phyloP scores from a whole-genome alignment of 345 rosid species.

The Sisymbrium altissimum region DNA sequence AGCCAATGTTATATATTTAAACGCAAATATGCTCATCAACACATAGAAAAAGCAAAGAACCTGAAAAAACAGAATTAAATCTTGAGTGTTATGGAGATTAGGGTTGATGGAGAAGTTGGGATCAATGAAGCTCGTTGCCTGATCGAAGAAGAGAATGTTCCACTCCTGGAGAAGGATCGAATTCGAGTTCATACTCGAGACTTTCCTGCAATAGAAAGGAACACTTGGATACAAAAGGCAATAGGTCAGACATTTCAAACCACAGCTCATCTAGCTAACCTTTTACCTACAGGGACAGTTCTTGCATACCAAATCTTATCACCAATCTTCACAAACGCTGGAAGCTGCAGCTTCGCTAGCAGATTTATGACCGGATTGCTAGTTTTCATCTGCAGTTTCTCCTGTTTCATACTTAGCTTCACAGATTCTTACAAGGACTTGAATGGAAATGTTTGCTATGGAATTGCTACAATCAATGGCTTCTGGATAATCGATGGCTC shows the following conservation, averaged over 20 bases:
- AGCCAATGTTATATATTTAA: background rate
- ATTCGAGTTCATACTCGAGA: background rate
- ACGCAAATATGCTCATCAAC: background rate
- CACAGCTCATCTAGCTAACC: slow-evolving; percentile 82
- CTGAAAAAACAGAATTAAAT: background rate
- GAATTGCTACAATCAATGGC: slow-evolving; percentile 62
- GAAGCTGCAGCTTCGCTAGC: slow-evolving; percentile 55
- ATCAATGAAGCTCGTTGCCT: background rate
- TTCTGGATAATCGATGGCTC: slow-evolving; percentile 81
- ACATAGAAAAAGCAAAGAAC: slow-evolving; percentile 9
- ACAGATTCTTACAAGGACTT: slow-evolving; percentile 71
- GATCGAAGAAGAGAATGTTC: slow-evolving; percentile 20
- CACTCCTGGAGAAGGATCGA: slow-evolving; percentile 16
- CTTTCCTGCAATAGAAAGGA: slow-evolving; percentile 38
- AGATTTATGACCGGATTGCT: slow-evolving; percentile 54
- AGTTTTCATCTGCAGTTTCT: slow-evolving; percentile 60
- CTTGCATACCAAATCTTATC: slow-evolving; percentile 80
- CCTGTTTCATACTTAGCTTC: slow-evolving; percentile 70
- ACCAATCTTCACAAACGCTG: slow-evolving; percentile 69
- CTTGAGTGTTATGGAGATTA: slow-evolving; percentile 21
- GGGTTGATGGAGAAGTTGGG: slow-evolving; percentile 27
- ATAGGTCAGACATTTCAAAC: slow-evolving; percentile 75
- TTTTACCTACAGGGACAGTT: slow-evolving; percentile 84
- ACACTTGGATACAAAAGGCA: slow-evolving; percentile 58
- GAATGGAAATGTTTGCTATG: slow-evolving; percentile 64